Evolutionary conservation across 2,329 filamentous ascomycete species (phyloP).

Genomic region (Nigrograna mackinnonii): DNA sequence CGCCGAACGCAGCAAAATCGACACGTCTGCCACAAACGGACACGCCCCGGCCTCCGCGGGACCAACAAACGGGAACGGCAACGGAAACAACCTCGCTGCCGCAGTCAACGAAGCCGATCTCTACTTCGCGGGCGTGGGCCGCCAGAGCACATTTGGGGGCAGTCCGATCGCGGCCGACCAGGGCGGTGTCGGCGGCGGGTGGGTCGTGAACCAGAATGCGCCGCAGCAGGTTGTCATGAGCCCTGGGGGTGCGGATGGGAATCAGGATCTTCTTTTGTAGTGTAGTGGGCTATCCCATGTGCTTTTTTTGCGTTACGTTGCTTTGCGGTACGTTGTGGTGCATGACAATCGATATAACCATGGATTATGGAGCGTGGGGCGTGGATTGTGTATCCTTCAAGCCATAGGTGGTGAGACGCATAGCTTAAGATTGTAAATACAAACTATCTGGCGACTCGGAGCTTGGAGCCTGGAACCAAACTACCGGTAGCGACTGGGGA

Average conservation of each 20-base stretch:
- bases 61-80: slow-evolving; percentile 24
- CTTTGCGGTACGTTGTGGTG: too few species aligned
- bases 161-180: slow-evolving; percentile 34
- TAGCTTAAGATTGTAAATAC: too few species aligned
- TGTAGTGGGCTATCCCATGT: neutral
- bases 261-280: slow-evolving; percentile 33
- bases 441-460: too few species aligned
- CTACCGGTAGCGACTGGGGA: too few species aligned
- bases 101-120: slow-evolving; percentile 85
- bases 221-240: slow-evolving; percentile 33
- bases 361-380: too few species aligned
- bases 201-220: slow-evolving; percentile 41
- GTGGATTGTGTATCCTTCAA: too few species aligned
- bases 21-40: slow-evolving; percentile 9
- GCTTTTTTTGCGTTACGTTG: neutral
- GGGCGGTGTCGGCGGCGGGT: slow-evolving; percentile 30
- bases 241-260: slow-evolving; percentile 29
- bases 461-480: too few species aligned
- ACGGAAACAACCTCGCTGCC: slow-evolving; percentile 59
- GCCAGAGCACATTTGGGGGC: slow-evolving; percentile 40
- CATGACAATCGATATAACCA: too few species aligned
- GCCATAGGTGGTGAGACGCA: too few species aligned
- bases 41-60: neutral
- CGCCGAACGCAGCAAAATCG: slow-evolving; percentile 31
- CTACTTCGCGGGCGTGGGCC: slow-evolving; percentile 72